phyloP scores from a whole-genome alignment of 306 rosid species.

The Rubus idaeus region DNA sequence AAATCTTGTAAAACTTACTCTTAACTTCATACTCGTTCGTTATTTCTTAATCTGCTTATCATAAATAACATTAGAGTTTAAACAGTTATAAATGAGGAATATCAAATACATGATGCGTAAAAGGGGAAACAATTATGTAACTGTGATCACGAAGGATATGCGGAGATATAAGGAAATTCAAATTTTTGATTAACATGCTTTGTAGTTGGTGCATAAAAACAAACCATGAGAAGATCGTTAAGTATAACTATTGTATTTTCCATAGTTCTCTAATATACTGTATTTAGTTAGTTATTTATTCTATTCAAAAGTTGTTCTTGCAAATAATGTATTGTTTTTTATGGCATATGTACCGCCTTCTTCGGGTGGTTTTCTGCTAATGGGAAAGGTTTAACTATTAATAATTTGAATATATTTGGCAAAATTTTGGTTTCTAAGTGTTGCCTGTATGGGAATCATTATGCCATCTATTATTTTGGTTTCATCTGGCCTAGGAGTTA shows the following conservation, averaged over 20 bases:
- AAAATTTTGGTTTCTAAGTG: background rate
- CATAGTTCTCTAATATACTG: background rate
- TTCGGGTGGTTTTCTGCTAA: background rate
- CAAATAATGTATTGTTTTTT: background rate
- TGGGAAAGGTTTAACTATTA: background rate
- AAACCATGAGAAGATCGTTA: background rate
- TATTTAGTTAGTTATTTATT: background rate
- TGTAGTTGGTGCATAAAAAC: no score
- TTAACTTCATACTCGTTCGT: no score
- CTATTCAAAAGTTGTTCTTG: background rate
- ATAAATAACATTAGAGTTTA: background rate
- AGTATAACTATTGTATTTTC: background rate
- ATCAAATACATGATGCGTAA: no score
- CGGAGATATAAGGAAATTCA: no score
- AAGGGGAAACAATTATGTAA: no score
- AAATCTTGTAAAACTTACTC: no score
- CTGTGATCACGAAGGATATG: no score
- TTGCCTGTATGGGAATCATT: background rate
- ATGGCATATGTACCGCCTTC: no score
- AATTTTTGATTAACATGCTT: no score
- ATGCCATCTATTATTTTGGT: background rate
- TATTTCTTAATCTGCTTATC: background rate
- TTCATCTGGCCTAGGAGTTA: background rate
- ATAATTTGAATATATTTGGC: no score
- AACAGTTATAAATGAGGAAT: no score